Evolutionary conservation across 2,329 filamentous ascomycete species (phyloP).

Genomic region (Paramyrothecium roridum): DNA sequence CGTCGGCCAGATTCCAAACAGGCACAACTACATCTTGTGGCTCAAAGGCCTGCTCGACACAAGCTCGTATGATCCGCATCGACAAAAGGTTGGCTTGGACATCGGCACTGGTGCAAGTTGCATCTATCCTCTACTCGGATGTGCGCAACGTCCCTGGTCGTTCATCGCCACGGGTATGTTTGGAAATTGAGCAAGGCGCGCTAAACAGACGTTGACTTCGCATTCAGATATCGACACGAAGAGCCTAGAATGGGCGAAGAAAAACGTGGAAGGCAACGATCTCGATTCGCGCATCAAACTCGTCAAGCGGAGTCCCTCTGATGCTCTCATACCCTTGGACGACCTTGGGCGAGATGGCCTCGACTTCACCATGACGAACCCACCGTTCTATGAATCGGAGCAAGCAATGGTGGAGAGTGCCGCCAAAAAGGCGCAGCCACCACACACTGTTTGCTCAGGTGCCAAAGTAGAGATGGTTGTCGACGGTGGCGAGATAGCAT

Average conservation of each 20-base stretch:
- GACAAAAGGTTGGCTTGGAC: conserved; percentile 68
- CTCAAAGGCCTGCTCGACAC: conserved; percentile 77
- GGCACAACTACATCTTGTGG: conserved; percentile 90
- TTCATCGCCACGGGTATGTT: conserved; percentile 61
- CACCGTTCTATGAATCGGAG: conserved; percentile 83
- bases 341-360: conserved; percentile 48
- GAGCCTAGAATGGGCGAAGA: conserved; percentile 62
- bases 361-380: conserved; percentile 91
- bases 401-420: conserved; percentile 67
- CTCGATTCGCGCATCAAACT: conserved; percentile 64
- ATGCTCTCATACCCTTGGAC: conserved; percentile 62
- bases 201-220: not conserved
- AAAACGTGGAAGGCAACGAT: conserved; percentile 66
- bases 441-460: conserved; percentile 74
- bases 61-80: conserved; percentile 48
- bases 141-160: conserved; percentile 67
- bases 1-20: conserved; percentile 48
- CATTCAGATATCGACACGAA: conserved; percentile 67
- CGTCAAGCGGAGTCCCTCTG: conserved; percentile 47
- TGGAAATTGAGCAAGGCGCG: not conserved
- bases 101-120: conserved; percentile 88
- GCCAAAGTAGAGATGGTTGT: conserved; percentile 83
- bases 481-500: conserved; percentile 71
- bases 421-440: conserved; percentile 60
- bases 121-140: conserved; percentile 85